Percentiles rank a stretch among this genome's conserved stretches.
Conservation (phyloP, 768 basidiomycete genomes). For the Pholiota microspora region DNA sequence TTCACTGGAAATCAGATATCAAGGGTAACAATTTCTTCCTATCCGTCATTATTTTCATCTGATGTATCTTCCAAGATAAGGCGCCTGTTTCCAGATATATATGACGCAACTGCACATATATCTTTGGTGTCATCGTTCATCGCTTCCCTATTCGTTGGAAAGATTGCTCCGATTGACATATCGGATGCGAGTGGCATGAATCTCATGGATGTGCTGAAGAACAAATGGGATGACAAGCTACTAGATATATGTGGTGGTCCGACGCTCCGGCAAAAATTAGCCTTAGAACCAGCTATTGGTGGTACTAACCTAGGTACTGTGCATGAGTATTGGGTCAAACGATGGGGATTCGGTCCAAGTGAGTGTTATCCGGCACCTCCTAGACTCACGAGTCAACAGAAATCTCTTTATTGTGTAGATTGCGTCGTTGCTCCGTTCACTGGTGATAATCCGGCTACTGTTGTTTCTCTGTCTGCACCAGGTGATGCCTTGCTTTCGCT, state of each 20-base stretch:
- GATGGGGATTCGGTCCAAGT: conserved; percentile 76
- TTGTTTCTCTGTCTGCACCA: conserved; percentile 68
- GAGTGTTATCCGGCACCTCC: neutral
- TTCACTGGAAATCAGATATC: conserved; percentile 88
- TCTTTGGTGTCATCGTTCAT: conserved; percentile 84
- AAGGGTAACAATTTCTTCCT: conserved; percentile 39
- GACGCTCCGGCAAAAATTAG: conserved; percentile 66
- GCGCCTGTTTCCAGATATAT: conserved; percentile 48
- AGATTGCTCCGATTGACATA: conserved; percentile 79
- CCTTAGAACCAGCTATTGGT: conserved; percentile 73
- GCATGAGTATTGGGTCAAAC: conserved; percentile 64
- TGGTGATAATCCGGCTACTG: conserved; percentile 87
- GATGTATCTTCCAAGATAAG: conserved; percentile 44
- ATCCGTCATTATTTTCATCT: neutral
- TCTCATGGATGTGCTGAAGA: conserved; percentile 72
- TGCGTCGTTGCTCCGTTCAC: conserved; percentile 84
- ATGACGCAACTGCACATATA: conserved; percentile 61
- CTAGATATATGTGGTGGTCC: conserved; percentile 68
- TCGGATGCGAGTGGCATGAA: conserved; percentile 92
- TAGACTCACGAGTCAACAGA: neutral
- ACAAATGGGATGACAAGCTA: conserved; percentile 71
- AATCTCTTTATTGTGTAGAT: conserved; percentile 35
- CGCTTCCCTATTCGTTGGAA: conserved; percentile 77
- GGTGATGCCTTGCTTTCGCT: conserved; percentile 85
- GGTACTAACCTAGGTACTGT: conserved; percentile 67